Conservation (phyloP, 2,329 filamentous ascomycete species). For the Pseudogymnoascus sp. region DNA sequence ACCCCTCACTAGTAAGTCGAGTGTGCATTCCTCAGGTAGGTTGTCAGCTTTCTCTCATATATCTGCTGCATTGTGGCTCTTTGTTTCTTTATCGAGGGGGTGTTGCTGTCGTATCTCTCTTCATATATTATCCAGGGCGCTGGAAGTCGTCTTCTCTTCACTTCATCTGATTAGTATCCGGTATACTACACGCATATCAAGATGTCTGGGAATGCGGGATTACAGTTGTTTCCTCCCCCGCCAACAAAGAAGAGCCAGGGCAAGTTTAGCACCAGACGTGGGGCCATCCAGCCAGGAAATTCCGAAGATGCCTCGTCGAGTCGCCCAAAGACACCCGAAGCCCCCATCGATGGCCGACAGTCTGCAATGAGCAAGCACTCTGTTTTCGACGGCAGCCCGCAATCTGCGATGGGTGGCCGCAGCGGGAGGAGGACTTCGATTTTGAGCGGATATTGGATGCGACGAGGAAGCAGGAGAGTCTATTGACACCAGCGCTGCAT, state of each 20-base stretch:
- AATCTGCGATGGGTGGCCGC: conserved; percentile 18
- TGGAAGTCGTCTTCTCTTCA: not conserved
- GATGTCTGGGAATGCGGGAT: conserved; percentile 24
- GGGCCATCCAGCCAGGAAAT: conserved; percentile 17
- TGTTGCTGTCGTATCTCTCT: not conserved
- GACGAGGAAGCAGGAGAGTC: conserved; percentile 47
- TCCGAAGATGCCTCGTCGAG: not conserved
- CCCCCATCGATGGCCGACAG: conserved; percentile 18
- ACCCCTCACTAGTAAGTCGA: not conserved
- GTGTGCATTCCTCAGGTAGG: not conserved
- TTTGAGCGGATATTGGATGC: conserved; percentile 58
- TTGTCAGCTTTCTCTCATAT: not conserved
- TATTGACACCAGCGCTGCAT: conserved; percentile 56
- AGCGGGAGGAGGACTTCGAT: conserved; percentile 54
- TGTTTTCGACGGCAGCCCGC: not conserved
- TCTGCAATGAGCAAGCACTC: conserved; percentile 1
- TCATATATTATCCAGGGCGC: not conserved
- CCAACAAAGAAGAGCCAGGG: conserved; percentile 25
- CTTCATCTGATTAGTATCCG: conserved; percentile 17
- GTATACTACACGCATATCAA: conserved; percentile 15
- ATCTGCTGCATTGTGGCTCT: not conserved
- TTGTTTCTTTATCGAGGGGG: not conserved
- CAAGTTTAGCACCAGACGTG: conserved; percentile 23
- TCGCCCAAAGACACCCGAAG: not conserved
- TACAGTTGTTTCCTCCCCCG: conserved; percentile 29